These are phyloP conservation scores for Adansonia madagascariensis DNA, from an alignment of 441 rosid species.

Conservation along the genomic window DNA sequence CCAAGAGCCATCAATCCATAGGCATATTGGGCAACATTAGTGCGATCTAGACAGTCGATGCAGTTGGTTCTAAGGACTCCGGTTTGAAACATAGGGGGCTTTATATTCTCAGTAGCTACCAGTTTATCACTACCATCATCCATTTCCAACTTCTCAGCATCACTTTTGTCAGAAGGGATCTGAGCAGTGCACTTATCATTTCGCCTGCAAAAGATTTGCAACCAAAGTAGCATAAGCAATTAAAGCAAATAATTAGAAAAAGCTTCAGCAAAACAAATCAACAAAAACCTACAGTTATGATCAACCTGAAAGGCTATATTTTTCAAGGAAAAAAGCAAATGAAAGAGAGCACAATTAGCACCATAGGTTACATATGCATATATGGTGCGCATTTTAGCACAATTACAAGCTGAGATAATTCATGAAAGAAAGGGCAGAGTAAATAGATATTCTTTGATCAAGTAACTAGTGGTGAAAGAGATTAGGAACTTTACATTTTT, in stretches of 20 bases:
- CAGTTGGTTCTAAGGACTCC: constrained; percentile 78
- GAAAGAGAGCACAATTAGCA: constrained; percentile 3
- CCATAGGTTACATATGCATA: not conserved
- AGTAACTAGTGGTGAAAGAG: constrained; percentile 5
- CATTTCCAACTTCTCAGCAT: constrained; percentile 33
- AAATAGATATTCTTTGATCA: constrained; percentile 1
- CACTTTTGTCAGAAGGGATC: constrained; percentile 37
- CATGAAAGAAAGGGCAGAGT: not conserved
- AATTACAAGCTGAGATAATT: constrained; percentile 2
- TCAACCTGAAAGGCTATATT: not conserved
- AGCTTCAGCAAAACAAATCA: constrained; percentile 7
- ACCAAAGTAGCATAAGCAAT: constrained; percentile 26
- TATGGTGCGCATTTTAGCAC: not conserved
- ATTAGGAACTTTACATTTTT: not conserved
- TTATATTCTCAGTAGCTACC: constrained; percentile 36
- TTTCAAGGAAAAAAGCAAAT: not conserved
- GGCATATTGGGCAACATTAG: constrained; percentile 78
- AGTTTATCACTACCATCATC: constrained; percentile 27
- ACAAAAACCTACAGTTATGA: not conserved
- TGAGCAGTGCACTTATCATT: constrained; percentile 34
- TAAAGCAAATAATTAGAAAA: not conserved
- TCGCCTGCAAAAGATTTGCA: constrained; percentile 43
- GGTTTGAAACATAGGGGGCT: constrained; percentile 54
- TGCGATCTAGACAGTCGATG: constrained; percentile 79
- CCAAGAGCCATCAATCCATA: constrained; percentile 74